Percentiles rank a stretch among this genome's conserved stretches.
These are phyloP conservation scores for Lophiostoma macrostomum DNA, from an alignment of 495 filamentous ascomycete genomes.

Conservation along the genomic window DNA sequence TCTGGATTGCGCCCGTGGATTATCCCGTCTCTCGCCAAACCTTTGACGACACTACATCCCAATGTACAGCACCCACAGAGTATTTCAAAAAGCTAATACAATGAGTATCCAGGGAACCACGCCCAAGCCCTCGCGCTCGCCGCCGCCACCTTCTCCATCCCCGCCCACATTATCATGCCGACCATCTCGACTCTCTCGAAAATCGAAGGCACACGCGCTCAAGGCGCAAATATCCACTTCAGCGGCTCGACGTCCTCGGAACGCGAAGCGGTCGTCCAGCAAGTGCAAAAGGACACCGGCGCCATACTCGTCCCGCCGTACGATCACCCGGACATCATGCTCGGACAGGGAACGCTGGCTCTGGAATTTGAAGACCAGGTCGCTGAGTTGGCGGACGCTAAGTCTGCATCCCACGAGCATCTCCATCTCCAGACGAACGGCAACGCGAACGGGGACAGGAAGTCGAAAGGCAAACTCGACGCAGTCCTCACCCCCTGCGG, in stretches of 20 bases:
- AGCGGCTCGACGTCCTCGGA: conserved; percentile 76
- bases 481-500: conserved; percentile 85
- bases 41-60: no score
- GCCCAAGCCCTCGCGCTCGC: conserved; percentile 92
- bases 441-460: no score
- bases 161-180: conserved; percentile 90
- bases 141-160: conserved; percentile 60
- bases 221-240: conserved; percentile 79
- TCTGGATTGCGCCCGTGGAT: no score
- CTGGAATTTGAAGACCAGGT: conserved; percentile 80
- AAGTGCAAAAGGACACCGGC: conserved; percentile 64
- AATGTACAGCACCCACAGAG: no score
- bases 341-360: conserved; percentile 85
- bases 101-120: conserved; percentile 69
- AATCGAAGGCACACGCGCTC: conserved; percentile 72
- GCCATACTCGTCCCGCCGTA: conserved; percentile 84
- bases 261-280: conserved; percentile 69
- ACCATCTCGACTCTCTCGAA: conserved; percentile 76
- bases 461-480: conserved; percentile 49
- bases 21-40: no score
- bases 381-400: conserved; percentile 48
- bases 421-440: no score
- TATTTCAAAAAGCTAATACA: not conserved
- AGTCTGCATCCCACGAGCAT: no score
- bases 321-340: conserved; percentile 84